phyloP scores from a whole-genome alignment of 371 early-diverging fungal genomes.

The Catenaria anguillulae region DNA sequence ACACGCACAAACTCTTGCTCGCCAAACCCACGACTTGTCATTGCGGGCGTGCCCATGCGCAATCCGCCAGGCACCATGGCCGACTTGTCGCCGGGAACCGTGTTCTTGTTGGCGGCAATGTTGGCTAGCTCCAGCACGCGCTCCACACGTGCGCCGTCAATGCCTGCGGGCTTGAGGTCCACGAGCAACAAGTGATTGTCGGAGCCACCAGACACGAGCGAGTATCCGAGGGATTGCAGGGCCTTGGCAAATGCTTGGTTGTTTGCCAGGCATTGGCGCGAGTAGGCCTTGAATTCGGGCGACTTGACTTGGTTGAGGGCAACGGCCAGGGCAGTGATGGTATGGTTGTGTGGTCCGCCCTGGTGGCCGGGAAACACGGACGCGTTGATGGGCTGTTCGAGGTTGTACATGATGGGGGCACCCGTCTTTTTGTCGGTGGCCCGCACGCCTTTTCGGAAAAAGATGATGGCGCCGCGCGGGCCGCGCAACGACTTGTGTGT shows the following conservation, averaged over 20 bases:
- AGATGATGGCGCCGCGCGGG: constrained; percentile 98
- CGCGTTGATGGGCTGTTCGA: constrained; percentile 86
- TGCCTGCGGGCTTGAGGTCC: constrained; percentile 62
- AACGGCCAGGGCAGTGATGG: constrained; percentile 93
- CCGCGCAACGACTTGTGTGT: constrained; percentile 98
- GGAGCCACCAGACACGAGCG: constrained; percentile 86
- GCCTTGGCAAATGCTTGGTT: constrained; percentile 70
- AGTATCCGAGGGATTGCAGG: constrained; percentile 54
- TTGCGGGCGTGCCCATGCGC: constrained; percentile 79
- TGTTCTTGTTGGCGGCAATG: constrained; percentile 98
- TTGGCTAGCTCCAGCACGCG: constrained; percentile 83
- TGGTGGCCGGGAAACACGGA: constrained; percentile 99
- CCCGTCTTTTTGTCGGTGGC: constrained; percentile 69
- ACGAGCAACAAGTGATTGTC: constrained; percentile 86
- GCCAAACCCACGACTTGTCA: constrained; percentile 88
- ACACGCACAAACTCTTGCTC: constrained; percentile 75
- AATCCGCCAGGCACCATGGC: constrained; percentile 94
- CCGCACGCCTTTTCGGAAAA: constrained; percentile 85
- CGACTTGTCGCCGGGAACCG: constrained; percentile 89
- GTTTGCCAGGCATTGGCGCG: constrained; percentile 75
- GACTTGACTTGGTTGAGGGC: constrained; percentile 79
- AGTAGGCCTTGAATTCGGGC: constrained; percentile 81
- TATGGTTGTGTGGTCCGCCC: constrained; percentile 99
- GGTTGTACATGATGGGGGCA: constrained; percentile 61
- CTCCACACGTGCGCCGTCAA: constrained; percentile 91